Conservation (phyloP, 208 protist species). For the Leishmania arabica region DNA sequence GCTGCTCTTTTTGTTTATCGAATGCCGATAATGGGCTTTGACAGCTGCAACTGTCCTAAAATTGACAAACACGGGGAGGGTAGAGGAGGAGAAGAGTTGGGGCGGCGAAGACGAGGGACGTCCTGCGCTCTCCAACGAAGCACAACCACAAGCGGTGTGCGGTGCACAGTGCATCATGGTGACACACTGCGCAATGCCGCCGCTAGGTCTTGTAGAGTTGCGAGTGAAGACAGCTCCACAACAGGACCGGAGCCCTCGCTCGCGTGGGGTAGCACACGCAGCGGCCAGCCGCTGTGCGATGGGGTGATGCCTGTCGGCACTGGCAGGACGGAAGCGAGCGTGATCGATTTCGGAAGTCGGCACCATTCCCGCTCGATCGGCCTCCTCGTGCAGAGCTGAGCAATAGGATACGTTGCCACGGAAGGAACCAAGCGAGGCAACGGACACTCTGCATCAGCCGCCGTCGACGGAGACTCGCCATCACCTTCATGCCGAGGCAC, state of each 20-base stretch:
- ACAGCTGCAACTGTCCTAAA: not conserved
- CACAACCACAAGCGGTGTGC: not conserved
- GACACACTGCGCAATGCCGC: slow-evolving; percentile 16
- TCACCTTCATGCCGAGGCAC: not conserved
- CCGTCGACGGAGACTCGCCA: not conserved
- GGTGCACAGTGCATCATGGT: not conserved
- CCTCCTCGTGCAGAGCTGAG: not conserved
- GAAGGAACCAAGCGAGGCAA: not conserved
- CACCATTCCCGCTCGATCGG: slow-evolving; percentile 23
- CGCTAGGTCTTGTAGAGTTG: slow-evolving; percentile 22
- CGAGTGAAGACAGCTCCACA: slow-evolving; percentile 10
- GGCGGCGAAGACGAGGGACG: not conserved
- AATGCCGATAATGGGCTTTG: not conserved
- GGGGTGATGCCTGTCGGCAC: not conserved
- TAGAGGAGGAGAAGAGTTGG: not conserved
- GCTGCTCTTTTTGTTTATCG: not conserved
- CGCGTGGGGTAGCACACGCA: slow-evolving; percentile 7
- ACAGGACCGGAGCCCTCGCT: not conserved
- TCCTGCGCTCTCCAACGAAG: not conserved
- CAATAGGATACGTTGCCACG: slow-evolving; percentile 5
- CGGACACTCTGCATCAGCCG: not conserved
- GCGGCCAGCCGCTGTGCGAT: slow-evolving; percentile 15
- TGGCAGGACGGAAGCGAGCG: slow-evolving; percentile 16
- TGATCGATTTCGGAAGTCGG: slow-evolving; percentile 8
- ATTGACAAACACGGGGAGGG: not conserved